Percentiles rank a stretch among this genome's conserved stretches.
phyloP scores from a whole-genome alignment of 257 asterid genomes.

The Forsythia viridissima region DNA sequence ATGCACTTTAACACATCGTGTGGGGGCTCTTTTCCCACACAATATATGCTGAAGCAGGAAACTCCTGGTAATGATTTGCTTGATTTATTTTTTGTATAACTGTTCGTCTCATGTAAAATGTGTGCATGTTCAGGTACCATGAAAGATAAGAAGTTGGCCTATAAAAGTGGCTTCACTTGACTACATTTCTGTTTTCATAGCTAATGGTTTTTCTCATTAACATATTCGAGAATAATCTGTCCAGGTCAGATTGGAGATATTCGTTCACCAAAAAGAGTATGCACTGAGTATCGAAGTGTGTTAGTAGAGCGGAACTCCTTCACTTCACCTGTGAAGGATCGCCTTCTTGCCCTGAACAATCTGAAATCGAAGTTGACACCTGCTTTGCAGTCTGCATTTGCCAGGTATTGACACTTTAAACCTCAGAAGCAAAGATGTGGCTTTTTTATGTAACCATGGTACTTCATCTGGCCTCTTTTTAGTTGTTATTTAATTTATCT shows the following conservation, averaged over 20 bases:
- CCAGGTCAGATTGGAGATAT: slow-evolving; percentile 84
- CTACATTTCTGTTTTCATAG: background rate
- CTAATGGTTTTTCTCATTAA: background rate
- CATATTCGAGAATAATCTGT: slow-evolving; percentile 20
- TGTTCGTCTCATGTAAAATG: background rate
- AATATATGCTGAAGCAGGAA: slow-evolving; percentile 60
- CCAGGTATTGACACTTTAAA: slow-evolving; percentile 54
- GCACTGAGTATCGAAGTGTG: slow-evolving; percentile 79
- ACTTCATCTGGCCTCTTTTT: slow-evolving; percentile 7
- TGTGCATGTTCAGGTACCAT: background rate
- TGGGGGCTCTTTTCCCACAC: slow-evolving; percentile 46
- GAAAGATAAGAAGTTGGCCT: background rate
- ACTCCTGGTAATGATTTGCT: slow-evolving; percentile 49
- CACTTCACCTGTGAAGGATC: slow-evolving; percentile 96
- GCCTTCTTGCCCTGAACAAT: slow-evolving; percentile 69
- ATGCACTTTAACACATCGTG: slow-evolving; percentile 58
- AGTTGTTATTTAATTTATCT: slow-evolving; percentile 16
- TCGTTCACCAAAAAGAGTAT: slow-evolving; percentile 81
- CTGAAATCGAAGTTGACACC: slow-evolving; percentile 78
- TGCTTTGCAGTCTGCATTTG: slow-evolving; percentile 90
- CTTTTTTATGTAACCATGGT: background rate
- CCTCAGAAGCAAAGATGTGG: background rate
- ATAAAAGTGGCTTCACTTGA: background rate
- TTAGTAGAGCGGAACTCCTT: slow-evolving; percentile 92
- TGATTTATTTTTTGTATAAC: slow-evolving; percentile 8